phyloP scores from a whole-genome alignment of 192 early-diverging fungal species.

The Coemansia sp. region DNA sequence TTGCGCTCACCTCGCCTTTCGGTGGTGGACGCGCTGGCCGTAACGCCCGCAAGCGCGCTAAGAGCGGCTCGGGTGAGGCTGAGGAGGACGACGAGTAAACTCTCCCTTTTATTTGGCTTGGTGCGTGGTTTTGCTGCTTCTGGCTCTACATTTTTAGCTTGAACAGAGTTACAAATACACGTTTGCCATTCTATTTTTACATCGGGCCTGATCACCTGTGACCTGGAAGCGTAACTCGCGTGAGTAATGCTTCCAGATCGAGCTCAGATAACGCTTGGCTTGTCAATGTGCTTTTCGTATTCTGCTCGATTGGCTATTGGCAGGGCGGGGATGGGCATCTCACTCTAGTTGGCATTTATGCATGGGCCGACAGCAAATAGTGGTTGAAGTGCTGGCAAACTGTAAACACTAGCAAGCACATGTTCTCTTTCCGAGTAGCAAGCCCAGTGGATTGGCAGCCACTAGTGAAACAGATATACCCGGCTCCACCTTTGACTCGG shows the following conservation, averaged over 20 bases:
- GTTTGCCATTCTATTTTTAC: background rate
- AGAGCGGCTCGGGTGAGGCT: slow-evolving; percentile 60
- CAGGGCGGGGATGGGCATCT: background rate
- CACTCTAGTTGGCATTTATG: background rate
- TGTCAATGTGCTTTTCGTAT: background rate
- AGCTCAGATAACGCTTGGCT: background rate
- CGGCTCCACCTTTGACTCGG: background rate
- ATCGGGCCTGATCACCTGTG: background rate
- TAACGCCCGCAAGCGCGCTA: slow-evolving; percentile 92
- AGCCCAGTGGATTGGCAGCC: background rate
- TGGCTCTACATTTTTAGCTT: background rate
- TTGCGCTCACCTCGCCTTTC: slow-evolving; percentile 82
- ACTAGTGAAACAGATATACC: background rate
- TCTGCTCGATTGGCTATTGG: background rate
- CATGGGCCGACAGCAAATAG: background rate
- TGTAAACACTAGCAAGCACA: background rate
- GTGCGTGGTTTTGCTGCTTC: background rate
- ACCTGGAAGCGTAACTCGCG: background rate
- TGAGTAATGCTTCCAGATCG: background rate
- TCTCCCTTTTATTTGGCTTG: background rate
- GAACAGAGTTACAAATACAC: background rate
- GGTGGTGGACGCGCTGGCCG: slow-evolving; percentile 98
- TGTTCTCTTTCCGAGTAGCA: slow-evolving; percentile 3
- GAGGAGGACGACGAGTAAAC: slow-evolving; percentile 67
- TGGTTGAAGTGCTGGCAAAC: background rate